Evolutionary conservation across 768 basidiomycete species (phyloP).

Genomic region (Mycena albidolilacea): DNA sequence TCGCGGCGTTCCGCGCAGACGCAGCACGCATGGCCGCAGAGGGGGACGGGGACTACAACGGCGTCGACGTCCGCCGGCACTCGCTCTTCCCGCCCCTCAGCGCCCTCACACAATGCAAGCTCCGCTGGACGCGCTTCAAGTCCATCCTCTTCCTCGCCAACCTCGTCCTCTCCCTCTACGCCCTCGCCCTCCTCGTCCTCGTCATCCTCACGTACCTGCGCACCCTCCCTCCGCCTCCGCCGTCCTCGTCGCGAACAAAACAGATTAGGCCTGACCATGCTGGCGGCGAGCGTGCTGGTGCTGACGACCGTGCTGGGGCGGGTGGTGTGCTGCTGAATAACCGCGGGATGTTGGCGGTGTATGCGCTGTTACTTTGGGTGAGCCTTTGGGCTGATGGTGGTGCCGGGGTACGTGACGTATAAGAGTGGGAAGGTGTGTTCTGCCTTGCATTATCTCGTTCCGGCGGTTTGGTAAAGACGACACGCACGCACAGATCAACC

Average conservation of each 20-base stretch:
- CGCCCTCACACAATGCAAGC: background rate
- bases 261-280: slow-evolving; percentile 52
- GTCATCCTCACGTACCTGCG: slow-evolving; percentile 31
- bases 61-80: slow-evolving; percentile 35
- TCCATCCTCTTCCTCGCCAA: slow-evolving; percentile 36
- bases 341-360: slow-evolving; percentile 79
- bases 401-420: slow-evolving; percentile 87
- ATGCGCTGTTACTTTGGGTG: slow-evolving; percentile 84
- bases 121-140: slow-evolving; percentile 40
- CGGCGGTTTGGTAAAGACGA: no score
- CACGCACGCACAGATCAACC: slow-evolving; percentile 30
- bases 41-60: slow-evolving; percentile 64
- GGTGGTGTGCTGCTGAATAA: slow-evolving; percentile 45
- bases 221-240: slow-evolving; percentile 37
- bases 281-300: slow-evolving; percentile 51
- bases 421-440: slow-evolving; percentile 74
- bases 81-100: background rate
- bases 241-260: slow-evolving; percentile 50
- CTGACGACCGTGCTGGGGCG: slow-evolving; percentile 46
- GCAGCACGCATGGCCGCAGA: slow-evolving; percentile 59
- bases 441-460: background rate
- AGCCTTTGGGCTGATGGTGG: slow-evolving; percentile 78
- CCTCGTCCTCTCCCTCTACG: slow-evolving; percentile 24
- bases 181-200: slow-evolving; percentile 36
- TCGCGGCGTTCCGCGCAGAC: slow-evolving; percentile 66